phyloP scores from a whole-genome alignment of 1,284 basidiomycete species.

The Naganishia albida region DNA sequence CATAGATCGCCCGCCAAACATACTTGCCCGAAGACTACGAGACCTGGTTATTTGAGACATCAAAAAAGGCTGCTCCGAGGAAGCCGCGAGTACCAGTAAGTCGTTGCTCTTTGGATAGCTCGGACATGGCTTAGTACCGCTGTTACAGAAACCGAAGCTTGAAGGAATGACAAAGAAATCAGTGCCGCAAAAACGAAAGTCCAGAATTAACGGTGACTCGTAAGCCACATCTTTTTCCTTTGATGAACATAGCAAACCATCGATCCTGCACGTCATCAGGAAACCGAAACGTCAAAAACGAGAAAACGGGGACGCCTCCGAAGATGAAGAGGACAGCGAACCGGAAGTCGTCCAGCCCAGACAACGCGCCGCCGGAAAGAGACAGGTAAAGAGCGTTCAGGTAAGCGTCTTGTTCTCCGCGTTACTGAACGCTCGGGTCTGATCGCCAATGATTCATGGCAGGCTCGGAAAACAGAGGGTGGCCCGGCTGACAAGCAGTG shows the following conservation, averaged over 20 bases:
- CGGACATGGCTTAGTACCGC: background rate
- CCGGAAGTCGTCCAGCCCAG: constrained; percentile 17
- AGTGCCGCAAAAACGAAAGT: constrained; percentile 16
- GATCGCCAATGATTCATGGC: background rate
- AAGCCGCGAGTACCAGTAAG: constrained; percentile 7
- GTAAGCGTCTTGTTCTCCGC: background rate
- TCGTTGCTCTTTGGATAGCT: no score
- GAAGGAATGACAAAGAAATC: background rate
- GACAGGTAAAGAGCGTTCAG: constrained; percentile 18
- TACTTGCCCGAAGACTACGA: constrained; percentile 42
- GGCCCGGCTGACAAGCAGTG: background rate
- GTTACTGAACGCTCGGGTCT: background rate
- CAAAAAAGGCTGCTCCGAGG: constrained; percentile 14
- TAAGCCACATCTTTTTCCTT: background rate
- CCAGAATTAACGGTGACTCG: constrained; percentile 3
- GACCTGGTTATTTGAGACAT: constrained; percentile 22
- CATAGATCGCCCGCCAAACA: constrained; percentile 36
- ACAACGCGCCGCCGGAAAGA: constrained; percentile 22
- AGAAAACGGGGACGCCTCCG: constrained; percentile 9
- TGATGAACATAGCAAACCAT: background rate
- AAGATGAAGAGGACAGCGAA: constrained; percentile 11
- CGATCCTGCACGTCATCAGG: background rate
- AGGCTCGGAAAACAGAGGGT: constrained; percentile 1
- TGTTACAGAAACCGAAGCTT: background rate
- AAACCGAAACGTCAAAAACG: constrained; percentile 21